Evolutionary conservation across 176 grass and related monocot species (phyloP).

Genomic region (Phoenix roebelenii): DNA sequence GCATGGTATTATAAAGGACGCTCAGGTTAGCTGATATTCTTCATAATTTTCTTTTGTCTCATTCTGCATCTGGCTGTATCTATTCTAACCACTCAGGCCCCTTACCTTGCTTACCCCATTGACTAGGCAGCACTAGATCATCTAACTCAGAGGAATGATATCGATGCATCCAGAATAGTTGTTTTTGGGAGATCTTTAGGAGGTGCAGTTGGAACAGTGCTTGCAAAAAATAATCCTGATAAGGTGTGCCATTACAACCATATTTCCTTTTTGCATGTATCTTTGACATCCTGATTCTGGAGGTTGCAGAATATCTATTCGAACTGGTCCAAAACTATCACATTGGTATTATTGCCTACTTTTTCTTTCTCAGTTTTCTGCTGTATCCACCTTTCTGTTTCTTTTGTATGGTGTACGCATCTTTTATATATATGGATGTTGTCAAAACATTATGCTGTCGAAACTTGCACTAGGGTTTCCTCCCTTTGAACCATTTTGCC

Average conservation of each 20-base stretch:
- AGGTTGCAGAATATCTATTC: too few relatives aligned
- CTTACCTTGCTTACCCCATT: slow-evolving; percentile 6
- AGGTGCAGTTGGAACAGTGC: slow-evolving; percentile 87
- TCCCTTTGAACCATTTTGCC: too few relatives aligned
- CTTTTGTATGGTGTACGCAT: too few relatives aligned
- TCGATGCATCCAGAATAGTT: slow-evolving; percentile 87
- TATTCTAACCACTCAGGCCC: too few relatives aligned
- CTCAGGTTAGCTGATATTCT: slow-evolving; percentile 63
- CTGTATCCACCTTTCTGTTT: too few relatives aligned
- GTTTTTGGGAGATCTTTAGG: slow-evolving; percentile 97
- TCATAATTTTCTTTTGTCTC: slow-evolving; percentile 20
- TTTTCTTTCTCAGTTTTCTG: too few relatives aligned
- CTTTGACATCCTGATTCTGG: too few relatives aligned
- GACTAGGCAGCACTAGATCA: slow-evolving; percentile 90
- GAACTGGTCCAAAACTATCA: too few relatives aligned
- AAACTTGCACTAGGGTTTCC: too few relatives aligned
- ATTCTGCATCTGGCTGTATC: background rate
- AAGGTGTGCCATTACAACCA: slow-evolving; percentile 37
- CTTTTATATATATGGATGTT: too few relatives aligned
- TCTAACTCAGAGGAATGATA: slow-evolving; percentile 86
- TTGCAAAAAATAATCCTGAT: slow-evolving; percentile 91
- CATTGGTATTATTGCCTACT: too few relatives aligned
- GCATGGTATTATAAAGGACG: slow-evolving; percentile 82
- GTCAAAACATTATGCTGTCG: too few relatives aligned
- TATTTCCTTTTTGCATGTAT: background rate